These are phyloP conservation scores for Tylopilus orsonianus DNA, from an alignment of 1,284 basidiomycete genomes.

Conservation along the genomic window DNA sequence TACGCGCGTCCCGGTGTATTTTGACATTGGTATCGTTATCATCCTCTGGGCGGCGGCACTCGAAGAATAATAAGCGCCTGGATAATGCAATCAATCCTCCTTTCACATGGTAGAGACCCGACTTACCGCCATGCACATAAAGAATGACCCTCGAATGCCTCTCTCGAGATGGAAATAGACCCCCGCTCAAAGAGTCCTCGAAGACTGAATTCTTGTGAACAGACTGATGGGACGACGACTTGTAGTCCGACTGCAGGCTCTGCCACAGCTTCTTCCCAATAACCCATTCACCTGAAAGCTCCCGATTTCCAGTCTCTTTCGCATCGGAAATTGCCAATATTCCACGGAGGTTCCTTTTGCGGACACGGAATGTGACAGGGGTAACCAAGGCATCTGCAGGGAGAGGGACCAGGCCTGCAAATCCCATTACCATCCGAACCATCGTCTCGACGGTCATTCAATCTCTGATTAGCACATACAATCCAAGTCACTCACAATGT, in stretches of 20 bases:
- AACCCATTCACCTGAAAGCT: conserved; percentile 95
- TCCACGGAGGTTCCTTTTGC: conserved; percentile 69
- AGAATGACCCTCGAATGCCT: conserved; percentile 82
- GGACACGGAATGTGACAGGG: conserved; percentile 90
- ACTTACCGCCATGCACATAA: conserved; percentile 89
- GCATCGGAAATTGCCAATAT: conserved; percentile 77
- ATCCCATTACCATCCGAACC: conserved; percentile 78
- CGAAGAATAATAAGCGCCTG: conserved; percentile 91
- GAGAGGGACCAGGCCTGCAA: conserved; percentile 82
- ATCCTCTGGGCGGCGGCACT: conserved; percentile 93
- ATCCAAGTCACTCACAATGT: conserved; percentile 59
- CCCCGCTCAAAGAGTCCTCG: conserved; percentile 16
- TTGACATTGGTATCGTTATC: conserved; percentile 90
- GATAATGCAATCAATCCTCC: conserved; percentile 5
- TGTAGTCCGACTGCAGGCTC: conserved; percentile 83
- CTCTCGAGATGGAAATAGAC: conserved; percentile 25
- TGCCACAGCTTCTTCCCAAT: conserved; percentile 91
- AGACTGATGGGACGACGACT: conserved; percentile 38
- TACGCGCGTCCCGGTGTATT: conserved; percentile 89
- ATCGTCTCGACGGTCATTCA: conserved; percentile 47
- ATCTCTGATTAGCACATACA: conserved; percentile 1
- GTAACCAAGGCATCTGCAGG: conserved; percentile 95
- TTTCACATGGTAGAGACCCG: not conserved
- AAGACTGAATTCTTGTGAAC: conserved; percentile 6
- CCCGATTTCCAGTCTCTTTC: conserved; percentile 70